These are phyloP conservation scores for Sinapis alba DNA, from an alignment of 441 rosid genomes.

Conservation along the genomic window DNA sequence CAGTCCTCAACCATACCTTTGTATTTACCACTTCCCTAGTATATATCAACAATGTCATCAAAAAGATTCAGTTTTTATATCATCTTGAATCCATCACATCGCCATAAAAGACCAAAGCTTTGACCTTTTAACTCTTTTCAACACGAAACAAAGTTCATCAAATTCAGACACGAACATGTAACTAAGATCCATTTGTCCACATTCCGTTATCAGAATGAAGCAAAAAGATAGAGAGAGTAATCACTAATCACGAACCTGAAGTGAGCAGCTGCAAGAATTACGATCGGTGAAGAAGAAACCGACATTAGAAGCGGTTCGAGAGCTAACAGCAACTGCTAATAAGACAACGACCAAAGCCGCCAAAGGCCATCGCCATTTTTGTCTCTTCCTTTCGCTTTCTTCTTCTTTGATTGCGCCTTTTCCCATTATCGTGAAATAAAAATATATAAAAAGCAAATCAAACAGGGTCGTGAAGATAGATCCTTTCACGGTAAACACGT, in stretches of 20 bases:
- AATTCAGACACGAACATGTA: neutral
- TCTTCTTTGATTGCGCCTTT: constrained; percentile 20
- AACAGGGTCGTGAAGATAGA: neutral
- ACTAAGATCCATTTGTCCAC: neutral
- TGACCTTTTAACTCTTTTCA: neutral
- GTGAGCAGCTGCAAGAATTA: constrained; percentile 54
- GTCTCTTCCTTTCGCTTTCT: constrained; percentile 33
- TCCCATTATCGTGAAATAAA: constrained; percentile 7
- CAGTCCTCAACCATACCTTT: constrained; percentile 91
- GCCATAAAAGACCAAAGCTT: neutral
- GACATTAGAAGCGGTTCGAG: constrained; percentile 43
- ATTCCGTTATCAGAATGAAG: neutral
- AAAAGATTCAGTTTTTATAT: constrained; percentile 2
- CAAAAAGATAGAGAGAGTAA: neutral
- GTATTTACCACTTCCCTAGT: constrained; percentile 51
- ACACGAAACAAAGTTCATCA: constrained; percentile 17
- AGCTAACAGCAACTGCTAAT: constrained; percentile 54
- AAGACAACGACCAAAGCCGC: constrained; percentile 51
- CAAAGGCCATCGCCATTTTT: constrained; percentile 45
- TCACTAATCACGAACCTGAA: constrained; percentile 41
- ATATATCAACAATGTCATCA: constrained; percentile 8
- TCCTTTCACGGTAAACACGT: constrained; percentile 8
- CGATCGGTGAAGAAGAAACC: constrained; percentile 42
- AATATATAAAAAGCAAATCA: neutral
- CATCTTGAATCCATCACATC: constrained; percentile 11